Percentiles rank a stretch among this genome's conserved stretches.
These are phyloP conservation scores for Cercospora nicotianae DNA, from an alignment of 2,329 filamentous ascomycete species.

Conservation along the genomic window DNA sequence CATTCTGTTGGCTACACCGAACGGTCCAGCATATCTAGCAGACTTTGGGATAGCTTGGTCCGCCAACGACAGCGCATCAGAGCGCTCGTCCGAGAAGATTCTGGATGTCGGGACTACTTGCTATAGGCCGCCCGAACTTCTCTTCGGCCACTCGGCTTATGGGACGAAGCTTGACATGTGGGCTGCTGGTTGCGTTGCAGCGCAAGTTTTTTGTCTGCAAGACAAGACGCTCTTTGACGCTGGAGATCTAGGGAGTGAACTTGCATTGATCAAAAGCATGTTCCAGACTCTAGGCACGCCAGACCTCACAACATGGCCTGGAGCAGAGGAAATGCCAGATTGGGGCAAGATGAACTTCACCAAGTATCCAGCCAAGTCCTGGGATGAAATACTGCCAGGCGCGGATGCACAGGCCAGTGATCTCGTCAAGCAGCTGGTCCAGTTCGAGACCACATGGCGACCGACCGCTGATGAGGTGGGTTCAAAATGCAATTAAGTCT, in stretches of 20 bases:
- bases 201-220: constrained; percentile 64
- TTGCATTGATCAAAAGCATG: constrained; percentile 86
- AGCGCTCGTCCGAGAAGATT: constrained; percentile 69
- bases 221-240: constrained; percentile 75
- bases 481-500: not conserved
- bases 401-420: constrained; percentile 61
- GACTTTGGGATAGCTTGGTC: constrained; percentile 95
- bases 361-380: constrained; percentile 65
- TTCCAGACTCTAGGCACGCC: constrained; percentile 91
- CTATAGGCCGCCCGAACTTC: constrained; percentile 84
- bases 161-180: constrained; percentile 78
- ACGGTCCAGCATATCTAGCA: constrained; percentile 75
- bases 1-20: constrained; percentile 48
- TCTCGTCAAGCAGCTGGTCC: constrained; percentile 67
- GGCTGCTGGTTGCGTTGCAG: constrained; percentile 80
- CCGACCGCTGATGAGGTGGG: constrained; percentile 64
- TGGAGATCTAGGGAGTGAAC: constrained; percentile 85
- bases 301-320: constrained; percentile 75
- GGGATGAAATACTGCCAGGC: constrained; percentile 68
- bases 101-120: constrained; percentile 91
- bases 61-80: constrained; percentile 57
- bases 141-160: constrained; percentile 82
- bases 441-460: constrained; percentile 68
- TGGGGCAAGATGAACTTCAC: constrained; percentile 85
- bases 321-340: constrained; percentile 71